Evolutionary conservation across 1,284 basidiomycete species (phyloP), one percentile per base, ranked within the genome.

Genomic region (Naganishia liquefaciens): DNA sequence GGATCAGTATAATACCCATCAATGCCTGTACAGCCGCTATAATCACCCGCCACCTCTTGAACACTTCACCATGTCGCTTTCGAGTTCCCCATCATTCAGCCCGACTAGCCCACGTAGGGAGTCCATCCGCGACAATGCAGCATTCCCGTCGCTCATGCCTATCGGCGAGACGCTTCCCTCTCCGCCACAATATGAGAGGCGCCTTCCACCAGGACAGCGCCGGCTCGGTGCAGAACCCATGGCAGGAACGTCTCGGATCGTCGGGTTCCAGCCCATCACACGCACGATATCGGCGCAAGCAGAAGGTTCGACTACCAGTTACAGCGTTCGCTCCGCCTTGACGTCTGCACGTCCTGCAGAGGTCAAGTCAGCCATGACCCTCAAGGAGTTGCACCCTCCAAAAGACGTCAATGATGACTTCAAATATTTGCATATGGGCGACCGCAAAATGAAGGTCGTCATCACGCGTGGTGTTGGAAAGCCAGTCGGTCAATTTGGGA

Each of bases 381-480:
- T 60, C 5, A 23, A 33, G 7, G 57, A 60, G 23, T 23, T 60
- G 2, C 46, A 60, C 21, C 57, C 57, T 15, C 57, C 57, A 3
- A 37, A 28, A 9, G 57, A 60, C 23, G 30, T 60, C 15, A 42
- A 60, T 23, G 57, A 60, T 60, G 57, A 60, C 3, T 50, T 15
- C 46, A 60, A 60, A 23, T 60, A 60, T 46, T 17, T 60, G 46
- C 57, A 60, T 27, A 37, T 60, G 23, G 57, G 57, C 3, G 57
- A 60, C 40, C n/a, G 46, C 15, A 60, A 60, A 46, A 60, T 60
- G 57, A 60, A 60, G 46, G 21, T 60, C n/a, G 46, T 60, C 10
- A 60, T 60, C 39, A 60, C 57, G n/a, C 57, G 46, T 7, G 57
- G 57, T 2, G 33, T 60, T 0, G 57, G 57, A 25, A 46, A 46